Evolutionary conservation across 1,139 yeast species (phyloP).

Genomic region (Zygoascus meyerae): DNA sequence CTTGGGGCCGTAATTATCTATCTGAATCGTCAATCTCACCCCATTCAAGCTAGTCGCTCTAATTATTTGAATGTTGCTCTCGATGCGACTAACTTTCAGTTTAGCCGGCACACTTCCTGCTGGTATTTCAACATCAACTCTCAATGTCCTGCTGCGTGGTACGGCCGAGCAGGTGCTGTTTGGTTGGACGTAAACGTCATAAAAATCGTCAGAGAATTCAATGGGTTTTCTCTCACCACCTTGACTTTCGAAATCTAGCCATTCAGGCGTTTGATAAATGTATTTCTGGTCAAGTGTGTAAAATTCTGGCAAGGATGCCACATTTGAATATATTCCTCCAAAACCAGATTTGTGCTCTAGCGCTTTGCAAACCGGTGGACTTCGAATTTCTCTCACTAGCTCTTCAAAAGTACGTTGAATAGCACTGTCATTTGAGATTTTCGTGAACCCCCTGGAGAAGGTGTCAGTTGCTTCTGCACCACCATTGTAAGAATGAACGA

Average conservation of each 20-base stretch:
- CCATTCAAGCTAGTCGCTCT: slow-evolving; percentile 18
- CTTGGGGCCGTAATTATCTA: background rate
- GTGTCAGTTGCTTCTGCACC: too few relatives aligned
- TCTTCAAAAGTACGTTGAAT: background rate
- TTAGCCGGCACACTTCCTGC: slow-evolving; percentile 7
- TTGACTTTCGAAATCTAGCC: slow-evolving; percentile 15
- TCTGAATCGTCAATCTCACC: slow-evolving; percentile 7
- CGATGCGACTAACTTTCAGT: slow-evolving; percentile 5
- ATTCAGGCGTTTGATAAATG: slow-evolving; percentile 24
- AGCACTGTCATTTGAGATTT: background rate
- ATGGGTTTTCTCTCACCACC: slow-evolving; percentile 5
- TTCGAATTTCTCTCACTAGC: slow-evolving; percentile 4
- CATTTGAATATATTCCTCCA: slow-evolving; percentile 19
- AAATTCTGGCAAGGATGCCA: slow-evolving; percentile 34
- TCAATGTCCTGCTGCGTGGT: slow-evolving; percentile 2
- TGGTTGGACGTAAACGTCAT: slow-evolving; percentile 7
- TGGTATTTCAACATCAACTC: slow-evolving; percentile 8
- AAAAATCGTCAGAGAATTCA: background rate
- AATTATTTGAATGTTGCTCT: slow-evolving; percentile 8
- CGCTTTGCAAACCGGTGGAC: slow-evolving; percentile 1
- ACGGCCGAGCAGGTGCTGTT: slow-evolving; percentile 2
- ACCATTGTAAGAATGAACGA: too few relatives aligned
- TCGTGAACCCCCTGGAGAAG: too few relatives aligned
- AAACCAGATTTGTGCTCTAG: background rate
- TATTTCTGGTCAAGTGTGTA: slow-evolving; percentile 29